phyloP scores from a whole-genome alignment of 495 filamentous ascomycete genomes.

The Penicillium bovifimosum region DNA sequence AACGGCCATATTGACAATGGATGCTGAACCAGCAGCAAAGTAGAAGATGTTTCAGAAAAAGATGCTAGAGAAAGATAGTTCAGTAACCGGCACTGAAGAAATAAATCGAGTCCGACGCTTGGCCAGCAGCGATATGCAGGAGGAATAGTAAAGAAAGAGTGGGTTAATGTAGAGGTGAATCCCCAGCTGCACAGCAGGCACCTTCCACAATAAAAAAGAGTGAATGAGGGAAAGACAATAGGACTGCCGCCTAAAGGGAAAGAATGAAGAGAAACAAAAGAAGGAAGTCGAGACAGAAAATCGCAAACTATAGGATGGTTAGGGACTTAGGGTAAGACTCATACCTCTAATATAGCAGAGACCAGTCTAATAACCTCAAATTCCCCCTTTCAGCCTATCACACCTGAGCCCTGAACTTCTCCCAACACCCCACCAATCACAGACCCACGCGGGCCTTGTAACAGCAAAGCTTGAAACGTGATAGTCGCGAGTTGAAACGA shows the following conservation, averaged over 20 bases:
- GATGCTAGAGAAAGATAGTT: constrained; percentile 16
- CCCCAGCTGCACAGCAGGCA: not conserved
- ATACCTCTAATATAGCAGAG: not conserved
- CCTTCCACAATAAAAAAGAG: not conserved
- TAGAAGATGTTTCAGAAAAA: not conserved
- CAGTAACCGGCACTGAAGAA: constrained; percentile 34
- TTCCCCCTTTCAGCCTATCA: constrained; percentile 17
- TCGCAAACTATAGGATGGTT: not conserved
- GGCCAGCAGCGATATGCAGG: constrained; percentile 17
- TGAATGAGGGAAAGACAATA: not conserved
- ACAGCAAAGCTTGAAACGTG: constrained; percentile 30
- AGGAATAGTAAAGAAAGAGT: constrained; percentile 4
- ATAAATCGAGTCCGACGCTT: constrained; percentile 1
- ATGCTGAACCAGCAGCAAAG: constrained; percentile 37
- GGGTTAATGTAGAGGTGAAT: constrained; percentile 4
- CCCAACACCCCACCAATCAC: constrained; percentile 24
- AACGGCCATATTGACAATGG: constrained; percentile 26
- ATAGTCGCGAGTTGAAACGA: constrained; percentile 30
- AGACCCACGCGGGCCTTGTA: constrained; percentile 5
- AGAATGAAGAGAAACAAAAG: constrained; percentile 3
- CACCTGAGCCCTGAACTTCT: constrained; percentile 7
- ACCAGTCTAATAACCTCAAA: not conserved
- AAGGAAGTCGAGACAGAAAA: not conserved
- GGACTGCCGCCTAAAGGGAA: no score
- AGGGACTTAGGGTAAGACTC: not conserved